Evolutionary conservation across 2,329 filamentous ascomycete species (phyloP), one percentile per base, ranked within the genome.

Genomic region (Arachnomyces sp.): DNA sequence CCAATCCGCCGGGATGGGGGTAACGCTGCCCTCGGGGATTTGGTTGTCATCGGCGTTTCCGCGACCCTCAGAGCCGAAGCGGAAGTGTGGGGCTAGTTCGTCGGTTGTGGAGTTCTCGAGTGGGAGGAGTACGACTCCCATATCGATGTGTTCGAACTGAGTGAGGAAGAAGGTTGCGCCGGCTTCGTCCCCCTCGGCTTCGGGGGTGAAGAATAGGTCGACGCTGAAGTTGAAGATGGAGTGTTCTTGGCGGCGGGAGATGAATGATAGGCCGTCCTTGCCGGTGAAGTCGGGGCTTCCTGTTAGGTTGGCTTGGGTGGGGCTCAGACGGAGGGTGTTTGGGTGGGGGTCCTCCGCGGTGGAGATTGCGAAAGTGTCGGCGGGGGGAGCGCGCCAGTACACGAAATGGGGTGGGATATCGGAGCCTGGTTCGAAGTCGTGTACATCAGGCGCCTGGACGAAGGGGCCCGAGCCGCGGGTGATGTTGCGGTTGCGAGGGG

Each of bases 251-350:
- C 33, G 33, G 13, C 33, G 33, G 11, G 20, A 18, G 33, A 35
- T 20, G 15, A 35, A n/a, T 15, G 33, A 18, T 20, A 35, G 16
- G 12, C 15, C 15, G 17, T 35, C 33, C 15, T 11, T 15, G 15
- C 20, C 16, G 3, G 33, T n/a, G 7, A 35, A 18, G n/a, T 35
- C 33, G 40, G 74, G 67, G 7, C 68, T 61, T 0, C 65, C 74
- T 1, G 73, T 79, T 3, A 81, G 60, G 46, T 79, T 76, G 1
- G 73, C 58, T 1, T 51, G 58, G 0, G 71, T 75, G 0, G 74
- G 70, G 1, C 46, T 61, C 1, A 80, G 53, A 2, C 63, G 62
- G 0, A 79, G 61, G 0, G 64, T 65, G 45, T 70, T 58, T 0
- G 61, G 57, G 38, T 70, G 65, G 0, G 9, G 9, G 9, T 25